Conservation (phyloP, 306 rosid species). For the Prunus padus region DNA sequence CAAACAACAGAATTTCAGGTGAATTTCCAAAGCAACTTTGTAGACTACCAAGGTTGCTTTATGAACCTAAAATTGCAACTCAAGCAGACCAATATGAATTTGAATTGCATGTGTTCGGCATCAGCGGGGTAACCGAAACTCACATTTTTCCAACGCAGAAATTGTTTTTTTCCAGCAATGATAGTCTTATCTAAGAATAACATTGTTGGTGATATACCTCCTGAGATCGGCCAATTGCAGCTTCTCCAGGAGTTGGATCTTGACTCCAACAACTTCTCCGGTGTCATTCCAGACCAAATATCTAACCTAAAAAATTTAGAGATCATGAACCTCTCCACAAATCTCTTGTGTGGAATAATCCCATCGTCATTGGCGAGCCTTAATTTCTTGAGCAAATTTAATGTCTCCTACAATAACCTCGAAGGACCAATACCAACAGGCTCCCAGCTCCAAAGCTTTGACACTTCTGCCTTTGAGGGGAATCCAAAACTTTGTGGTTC, state of each 20-base stretch:
- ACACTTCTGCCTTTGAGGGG: no score
- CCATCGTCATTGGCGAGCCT: no score
- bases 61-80: no score
- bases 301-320: background rate
- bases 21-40: background rate
- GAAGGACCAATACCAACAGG: no score
- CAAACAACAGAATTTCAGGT: background rate
- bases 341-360: no score
- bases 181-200: no score
- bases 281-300: background rate
- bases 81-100: background rate
- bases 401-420: no score
- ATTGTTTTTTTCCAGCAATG: no score
- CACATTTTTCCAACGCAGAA: rapidly evolving
- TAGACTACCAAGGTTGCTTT: no score
- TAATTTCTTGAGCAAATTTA: no score
- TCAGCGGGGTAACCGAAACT: rapidly evolving
- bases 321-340: background rate
- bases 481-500: no score
- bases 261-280: background rate
- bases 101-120: background rate
- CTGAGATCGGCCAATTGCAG: background rate
- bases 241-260: background rate
- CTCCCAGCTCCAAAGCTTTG: no score
- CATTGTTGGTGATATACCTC: rapidly evolving